These are phyloP conservation scores for Nymphaea thermarum DNA, from an alignment of 164 flowering plant species.

Conservation along the genomic window DNA sequence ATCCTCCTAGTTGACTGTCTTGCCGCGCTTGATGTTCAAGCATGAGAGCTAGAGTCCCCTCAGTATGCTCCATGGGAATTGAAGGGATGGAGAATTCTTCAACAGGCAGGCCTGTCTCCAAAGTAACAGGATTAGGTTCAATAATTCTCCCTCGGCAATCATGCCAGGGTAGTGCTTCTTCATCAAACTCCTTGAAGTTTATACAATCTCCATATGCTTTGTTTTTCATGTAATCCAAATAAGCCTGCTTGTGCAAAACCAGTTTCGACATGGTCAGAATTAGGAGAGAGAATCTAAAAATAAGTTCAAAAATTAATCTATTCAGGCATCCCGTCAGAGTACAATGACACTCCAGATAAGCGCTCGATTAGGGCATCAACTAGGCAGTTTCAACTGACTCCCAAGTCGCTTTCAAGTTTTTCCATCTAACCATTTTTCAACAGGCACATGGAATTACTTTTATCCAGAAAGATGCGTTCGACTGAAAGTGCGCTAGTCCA, in stretches of 20 bases:
- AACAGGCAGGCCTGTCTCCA: neutral
- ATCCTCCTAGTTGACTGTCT: neutral
- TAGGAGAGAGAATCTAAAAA: neutral
- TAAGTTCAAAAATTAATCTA: neutral
- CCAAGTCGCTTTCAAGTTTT: too few relatives aligned
- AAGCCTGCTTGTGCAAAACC: constrained; percentile 20
- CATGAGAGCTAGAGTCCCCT: neutral
- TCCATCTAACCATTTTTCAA: too few relatives aligned
- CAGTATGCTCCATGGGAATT: neutral
- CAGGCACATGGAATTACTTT: too few relatives aligned
- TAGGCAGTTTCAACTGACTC: too few relatives aligned
- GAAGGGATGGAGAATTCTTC: neutral
- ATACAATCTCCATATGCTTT: constrained; percentile 47
- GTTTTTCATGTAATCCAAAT: constrained; percentile 35
- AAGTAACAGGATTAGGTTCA: neutral
- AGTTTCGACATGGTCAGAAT: neutral
- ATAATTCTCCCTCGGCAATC: neutral
- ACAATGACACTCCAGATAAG: too few relatives aligned
- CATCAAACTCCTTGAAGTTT: constrained; percentile 45
- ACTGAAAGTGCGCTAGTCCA: too few relatives aligned
- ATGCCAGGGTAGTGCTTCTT: neutral
- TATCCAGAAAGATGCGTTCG: too few relatives aligned
- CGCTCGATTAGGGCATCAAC: too few relatives aligned
- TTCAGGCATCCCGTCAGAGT: neutral
- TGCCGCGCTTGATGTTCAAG: neutral